phyloP scores from a whole-genome alignment of 192 early-diverging fungal genomes.

The Umbelopsis vinacea region DNA sequence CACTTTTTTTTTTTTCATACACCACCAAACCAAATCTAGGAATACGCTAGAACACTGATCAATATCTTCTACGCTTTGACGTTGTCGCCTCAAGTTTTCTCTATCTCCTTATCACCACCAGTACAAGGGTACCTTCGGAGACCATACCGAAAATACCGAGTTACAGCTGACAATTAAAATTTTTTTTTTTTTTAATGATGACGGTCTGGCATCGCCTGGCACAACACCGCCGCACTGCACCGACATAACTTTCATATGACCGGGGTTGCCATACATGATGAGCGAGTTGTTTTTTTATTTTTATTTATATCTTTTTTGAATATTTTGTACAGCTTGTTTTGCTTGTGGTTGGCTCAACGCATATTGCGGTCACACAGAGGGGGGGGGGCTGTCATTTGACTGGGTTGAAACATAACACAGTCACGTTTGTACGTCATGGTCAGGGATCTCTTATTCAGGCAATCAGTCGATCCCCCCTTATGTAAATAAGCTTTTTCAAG shows the following conservation, averaged over 20 bases:
- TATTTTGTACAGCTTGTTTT: no score
- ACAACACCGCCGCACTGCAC: no score
- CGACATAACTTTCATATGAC: no score
- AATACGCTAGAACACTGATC: constrained; percentile 7
- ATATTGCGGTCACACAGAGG: constrained; percentile 8
- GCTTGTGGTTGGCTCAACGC: not conserved
- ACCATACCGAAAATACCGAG: no score
- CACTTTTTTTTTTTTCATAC: not conserved
- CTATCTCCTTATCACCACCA: not conserved
- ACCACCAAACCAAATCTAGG: constrained; percentile 15
- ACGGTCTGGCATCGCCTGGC: no score
- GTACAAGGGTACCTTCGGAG: no score
- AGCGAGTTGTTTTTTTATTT: no score
- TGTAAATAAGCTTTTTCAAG: constrained; percentile 20
- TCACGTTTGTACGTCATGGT: constrained; percentile 9
- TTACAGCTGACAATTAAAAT: no score
- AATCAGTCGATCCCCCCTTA: constrained; percentile 4
- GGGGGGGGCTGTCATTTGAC: constrained; percentile 15
- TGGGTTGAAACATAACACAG: not conserved
- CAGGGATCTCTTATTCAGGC: not conserved
- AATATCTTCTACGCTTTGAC: not conserved
- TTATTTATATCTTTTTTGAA: no score
- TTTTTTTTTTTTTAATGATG: no score
- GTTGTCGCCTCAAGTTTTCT: not conserved
- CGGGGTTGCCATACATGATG: no score